A percentile compares a stretch with the other conserved stretches of the same genome.
phyloP scores from a whole-genome alignment of 257 asterid genomes.

The Solanum microdontum region DNA sequence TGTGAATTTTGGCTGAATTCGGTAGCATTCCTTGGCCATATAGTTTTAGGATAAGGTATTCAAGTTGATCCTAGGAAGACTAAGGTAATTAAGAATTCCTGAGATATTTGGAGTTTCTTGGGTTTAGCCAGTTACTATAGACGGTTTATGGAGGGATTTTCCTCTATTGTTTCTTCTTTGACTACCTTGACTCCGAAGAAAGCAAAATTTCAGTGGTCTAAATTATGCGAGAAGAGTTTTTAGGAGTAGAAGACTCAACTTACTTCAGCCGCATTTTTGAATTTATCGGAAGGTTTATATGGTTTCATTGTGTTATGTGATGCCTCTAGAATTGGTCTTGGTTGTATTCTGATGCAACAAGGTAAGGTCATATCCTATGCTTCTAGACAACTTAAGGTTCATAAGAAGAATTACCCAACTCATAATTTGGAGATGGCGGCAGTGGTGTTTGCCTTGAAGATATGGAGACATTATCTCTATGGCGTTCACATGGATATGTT shows the following conservation, averaged over 20 bases:
- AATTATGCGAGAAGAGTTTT: neutral
- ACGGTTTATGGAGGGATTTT: too few relatives aligned
- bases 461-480: neutral
- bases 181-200: neutral
- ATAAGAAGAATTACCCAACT: too few relatives aligned
- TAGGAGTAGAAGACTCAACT: too few relatives aligned
- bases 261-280: too few relatives aligned
- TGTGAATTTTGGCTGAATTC: too few relatives aligned
- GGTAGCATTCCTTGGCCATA: too few relatives aligned
- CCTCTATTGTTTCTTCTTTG: neutral
- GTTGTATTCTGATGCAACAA: neutral
- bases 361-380: neutral
- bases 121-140: neutral
- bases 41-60: too few relatives aligned
- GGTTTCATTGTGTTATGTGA: too few relatives aligned
- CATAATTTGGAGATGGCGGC: neutral
- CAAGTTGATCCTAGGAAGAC: too few relatives aligned
- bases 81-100: too few relatives aligned
- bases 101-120: neutral
- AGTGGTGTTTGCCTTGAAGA: too few relatives aligned
- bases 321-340: neutral
- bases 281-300: neutral
- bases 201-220: too few relatives aligned
- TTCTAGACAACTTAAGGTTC: neutral
- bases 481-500: neutral